Conservation (phyloP, 176 grass and related monocot genomes). For the Ensete glaucum region DNA sequence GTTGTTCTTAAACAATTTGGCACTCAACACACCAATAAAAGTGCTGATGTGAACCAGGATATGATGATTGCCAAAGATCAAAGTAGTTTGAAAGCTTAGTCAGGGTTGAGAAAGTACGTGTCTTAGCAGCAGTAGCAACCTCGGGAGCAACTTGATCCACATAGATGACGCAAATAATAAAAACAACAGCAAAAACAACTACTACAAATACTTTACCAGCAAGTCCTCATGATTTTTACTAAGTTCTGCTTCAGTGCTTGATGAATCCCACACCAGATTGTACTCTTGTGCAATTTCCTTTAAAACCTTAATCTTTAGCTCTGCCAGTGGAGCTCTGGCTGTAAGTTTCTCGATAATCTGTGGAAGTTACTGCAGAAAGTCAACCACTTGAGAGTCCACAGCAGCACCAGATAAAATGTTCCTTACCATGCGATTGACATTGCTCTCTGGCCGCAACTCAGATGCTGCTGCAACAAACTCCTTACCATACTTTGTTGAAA, state of each 20-base stretch:
- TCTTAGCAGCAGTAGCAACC: background rate
- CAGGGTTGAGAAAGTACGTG: background rate
- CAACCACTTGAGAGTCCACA: background rate
- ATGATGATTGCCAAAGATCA: background rate
- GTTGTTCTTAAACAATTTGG: background rate
- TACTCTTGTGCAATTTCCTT: conserved; percentile 78
- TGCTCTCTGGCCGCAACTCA: conserved; percentile 32
- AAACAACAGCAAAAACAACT: background rate
- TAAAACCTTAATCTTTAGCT: conserved; percentile 73
- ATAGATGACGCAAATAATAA: background rate
- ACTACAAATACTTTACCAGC: conserved; percentile 41
- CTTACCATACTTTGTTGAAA: conserved; percentile 38
- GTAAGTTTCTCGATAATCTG: conserved; percentile 98
- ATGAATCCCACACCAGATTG: conserved; percentile 83
- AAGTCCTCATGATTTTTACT: conserved; percentile 92
- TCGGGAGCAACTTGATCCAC: background rate
- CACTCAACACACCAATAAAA: background rate
- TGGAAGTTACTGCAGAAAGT: conserved; percentile 7
- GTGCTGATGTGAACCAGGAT: background rate
- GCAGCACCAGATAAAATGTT: background rate
- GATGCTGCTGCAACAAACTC: conserved; percentile 23
- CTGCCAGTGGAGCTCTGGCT: conserved; percentile 69
- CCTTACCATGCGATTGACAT: conserved; percentile 29
- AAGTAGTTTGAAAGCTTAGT: background rate
- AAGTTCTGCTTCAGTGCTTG: conserved; percentile 77